phyloP scores from a whole-genome alignment of 345 rosid genomes.

The Erysimum cheiranthoides region DNA sequence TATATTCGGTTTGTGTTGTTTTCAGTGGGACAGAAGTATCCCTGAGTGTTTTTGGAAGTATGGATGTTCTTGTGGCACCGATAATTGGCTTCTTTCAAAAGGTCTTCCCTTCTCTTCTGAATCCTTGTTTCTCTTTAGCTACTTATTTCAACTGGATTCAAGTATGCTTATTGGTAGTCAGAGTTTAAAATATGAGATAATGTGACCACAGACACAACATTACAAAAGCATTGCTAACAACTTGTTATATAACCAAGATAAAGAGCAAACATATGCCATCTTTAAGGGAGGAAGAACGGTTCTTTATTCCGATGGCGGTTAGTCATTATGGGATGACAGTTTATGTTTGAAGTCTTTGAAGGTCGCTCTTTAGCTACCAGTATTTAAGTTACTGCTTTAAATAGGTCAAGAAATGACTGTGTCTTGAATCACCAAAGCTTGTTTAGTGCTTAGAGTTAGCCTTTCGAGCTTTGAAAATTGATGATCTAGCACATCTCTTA shows the following conservation, averaged over 20 bases:
- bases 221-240: not conserved
- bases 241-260: conserved; percentile 14
- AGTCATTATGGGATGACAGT: not conserved
- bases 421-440: not conserved
- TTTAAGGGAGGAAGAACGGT: not conserved
- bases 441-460: not conserved
- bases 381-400: not conserved
- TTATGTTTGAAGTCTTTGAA: conserved; percentile 16
- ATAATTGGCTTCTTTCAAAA: conserved; percentile 60
- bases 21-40: conserved; percentile 83
- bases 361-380: not conserved
- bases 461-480: not conserved
- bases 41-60: conserved; percentile 57
- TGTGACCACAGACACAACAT: not conserved
- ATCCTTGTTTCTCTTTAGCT: conserved; percentile 11
- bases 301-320: not conserved
- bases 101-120: conserved; percentile 53
- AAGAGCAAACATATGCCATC: not conserved
- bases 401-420: not conserved
- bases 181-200: not conserved
- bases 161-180: conserved; percentile 19
- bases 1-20: conserved; percentile 13
- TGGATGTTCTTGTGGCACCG: conserved; percentile 52
- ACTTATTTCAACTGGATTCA: not conserved
- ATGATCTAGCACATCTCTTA: not conserved